Evolutionary conservation across 75 land plant genomes (phyloP).

Genomic region (Ceratopteris richardii): DNA sequence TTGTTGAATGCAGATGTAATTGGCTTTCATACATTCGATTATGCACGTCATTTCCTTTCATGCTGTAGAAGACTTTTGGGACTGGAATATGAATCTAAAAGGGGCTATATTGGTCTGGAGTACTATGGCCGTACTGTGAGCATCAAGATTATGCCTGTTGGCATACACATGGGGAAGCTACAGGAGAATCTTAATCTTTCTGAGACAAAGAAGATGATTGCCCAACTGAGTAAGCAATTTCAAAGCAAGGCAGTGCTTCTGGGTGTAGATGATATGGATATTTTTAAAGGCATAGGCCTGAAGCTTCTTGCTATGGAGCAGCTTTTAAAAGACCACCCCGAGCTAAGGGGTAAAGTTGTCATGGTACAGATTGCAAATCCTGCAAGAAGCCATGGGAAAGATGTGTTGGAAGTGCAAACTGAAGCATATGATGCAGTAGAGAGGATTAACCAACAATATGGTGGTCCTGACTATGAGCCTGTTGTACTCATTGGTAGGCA

Average conservation of each 20-base stretch:
- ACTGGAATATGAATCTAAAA: conserved; percentile 44
- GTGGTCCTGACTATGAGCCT: conserved; percentile 23
- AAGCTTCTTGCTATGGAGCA: conserved; percentile 49
- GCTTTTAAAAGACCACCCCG: conserved; percentile 29
- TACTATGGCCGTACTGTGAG: conserved; percentile 47
- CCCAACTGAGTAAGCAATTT: conserved; percentile 30
- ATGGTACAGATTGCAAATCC: conserved; percentile 47
- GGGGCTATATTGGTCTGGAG: conserved; percentile 47
- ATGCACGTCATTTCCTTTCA: conserved; percentile 44
- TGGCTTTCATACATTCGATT: conserved; percentile 55
- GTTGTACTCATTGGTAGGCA: conserved; percentile 27
- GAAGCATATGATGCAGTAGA: conserved; percentile 24
- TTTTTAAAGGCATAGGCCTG: conserved; percentile 47
- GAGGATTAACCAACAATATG: conserved; percentile 38
- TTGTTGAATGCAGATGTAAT: conserved; percentile 38
- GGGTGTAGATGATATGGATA: conserved; percentile 55
- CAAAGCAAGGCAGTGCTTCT: conserved; percentile 38
- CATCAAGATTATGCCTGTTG: conserved; percentile 53
- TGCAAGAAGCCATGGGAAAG: conserved; percentile 33
- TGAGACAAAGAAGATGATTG: conserved; percentile 24
- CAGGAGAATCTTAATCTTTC: conserved; percentile 22
- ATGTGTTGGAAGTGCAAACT: conserved; percentile 22
- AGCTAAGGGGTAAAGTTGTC: conserved; percentile 36
- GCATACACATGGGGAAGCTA: conserved; percentile 45
- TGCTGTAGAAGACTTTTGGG: conserved; percentile 46